Evolutionary conservation across 2,329 filamentous ascomycete species (phyloP).

Genomic region (Diaporthe eres): DNA sequence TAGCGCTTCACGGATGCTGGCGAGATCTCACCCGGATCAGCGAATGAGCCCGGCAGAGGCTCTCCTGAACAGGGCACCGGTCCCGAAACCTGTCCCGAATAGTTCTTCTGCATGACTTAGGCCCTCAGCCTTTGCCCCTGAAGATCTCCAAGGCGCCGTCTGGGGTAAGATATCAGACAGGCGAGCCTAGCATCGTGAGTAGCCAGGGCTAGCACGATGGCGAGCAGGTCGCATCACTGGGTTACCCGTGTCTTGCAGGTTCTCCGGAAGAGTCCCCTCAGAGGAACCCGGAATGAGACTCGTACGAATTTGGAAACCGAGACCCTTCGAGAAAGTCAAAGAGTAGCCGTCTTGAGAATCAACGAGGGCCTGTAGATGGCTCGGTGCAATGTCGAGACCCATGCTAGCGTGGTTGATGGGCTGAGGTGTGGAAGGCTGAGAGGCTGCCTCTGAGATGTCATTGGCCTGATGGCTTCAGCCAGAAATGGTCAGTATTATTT

Average conservation of each 20-base stretch:
- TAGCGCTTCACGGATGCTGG: constrained; percentile 35
- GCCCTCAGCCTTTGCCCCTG: constrained; percentile 38
- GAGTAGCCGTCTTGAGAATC: constrained; percentile 41
- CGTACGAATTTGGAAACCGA: constrained; percentile 41
- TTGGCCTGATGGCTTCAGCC: constrained; percentile 44
- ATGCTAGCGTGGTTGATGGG: constrained; percentile 45
- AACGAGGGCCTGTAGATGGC: constrained; percentile 52
- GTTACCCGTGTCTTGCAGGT: constrained; percentile 28
- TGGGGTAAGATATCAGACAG: constrained; percentile 40
- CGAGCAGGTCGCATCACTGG: constrained; percentile 32
- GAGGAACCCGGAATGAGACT: constrained; percentile 32
- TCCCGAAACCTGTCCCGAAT: constrained; percentile 24
- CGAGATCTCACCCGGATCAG: constrained; percentile 31
- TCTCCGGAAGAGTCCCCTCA: constrained; percentile 22
- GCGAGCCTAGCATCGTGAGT: constrained; percentile 26
- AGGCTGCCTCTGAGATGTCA: constrained; percentile 44
- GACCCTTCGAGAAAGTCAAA: constrained; percentile 40
- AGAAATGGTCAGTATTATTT: constrained; percentile 40
- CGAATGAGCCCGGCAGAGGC: constrained; percentile 18
- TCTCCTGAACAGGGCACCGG: constrained; percentile 23
- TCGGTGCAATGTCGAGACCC: constrained; percentile 42
- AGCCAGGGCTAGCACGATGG: constrained; percentile 24
- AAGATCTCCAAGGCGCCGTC: constrained; percentile 41
- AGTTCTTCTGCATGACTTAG: constrained; percentile 35
- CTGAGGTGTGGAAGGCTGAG: constrained; percentile 45